Base-by-base conservation (phyloP, 2,329 filamentous ascomycete species). In the Talaromyces sp. region DNA sequence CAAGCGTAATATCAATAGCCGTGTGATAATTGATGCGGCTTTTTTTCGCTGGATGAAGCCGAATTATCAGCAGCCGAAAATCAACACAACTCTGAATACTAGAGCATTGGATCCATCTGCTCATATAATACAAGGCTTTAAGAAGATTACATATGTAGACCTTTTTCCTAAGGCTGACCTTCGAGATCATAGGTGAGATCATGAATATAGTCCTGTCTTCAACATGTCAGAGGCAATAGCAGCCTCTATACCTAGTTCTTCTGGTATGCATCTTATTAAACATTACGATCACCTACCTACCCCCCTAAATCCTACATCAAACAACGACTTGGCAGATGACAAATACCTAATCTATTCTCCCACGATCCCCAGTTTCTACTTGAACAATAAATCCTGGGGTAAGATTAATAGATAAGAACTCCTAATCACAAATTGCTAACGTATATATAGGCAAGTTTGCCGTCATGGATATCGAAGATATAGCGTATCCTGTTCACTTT, bases 11-110 rank as follows among this genome's bases (percentile, higher is more conserved):
- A 62, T 75, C 57, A 54, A 71, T 39, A 69, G 70, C 62, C 66
- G 67, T 66, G 68, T 76, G 60, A 72, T 76, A 56, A 63, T 75
- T 31, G 67, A 75, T 69, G 65, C 71, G 16, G 64, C 64, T 3
- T 27, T 27, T 27, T 27, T 27, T 27, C 4, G 63, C 57, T 68
- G 71, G 60, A 68, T 65, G 33, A 73, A 73, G 61, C 69, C 70
- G 72, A 72, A 61, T 14, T 31, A 60, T 22, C 24, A 31, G 39
- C 24, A 39, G 45, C 41, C 31, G 19, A 50, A 24, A 63, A 49
- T 60, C 13, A 27, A 59, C 11, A 10, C 11, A n/a, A 27, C 19
- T 63, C 27, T 1, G 39, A 54, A 37, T 57, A 27, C 4, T 27
- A 27, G 2, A 27, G 4, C 4, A 27, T 27, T 27, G 4, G 24